Evolutionary conservation across 768 basidiomycete genomes (phyloP).

Genomic region (Ramaria rubella): DNA sequence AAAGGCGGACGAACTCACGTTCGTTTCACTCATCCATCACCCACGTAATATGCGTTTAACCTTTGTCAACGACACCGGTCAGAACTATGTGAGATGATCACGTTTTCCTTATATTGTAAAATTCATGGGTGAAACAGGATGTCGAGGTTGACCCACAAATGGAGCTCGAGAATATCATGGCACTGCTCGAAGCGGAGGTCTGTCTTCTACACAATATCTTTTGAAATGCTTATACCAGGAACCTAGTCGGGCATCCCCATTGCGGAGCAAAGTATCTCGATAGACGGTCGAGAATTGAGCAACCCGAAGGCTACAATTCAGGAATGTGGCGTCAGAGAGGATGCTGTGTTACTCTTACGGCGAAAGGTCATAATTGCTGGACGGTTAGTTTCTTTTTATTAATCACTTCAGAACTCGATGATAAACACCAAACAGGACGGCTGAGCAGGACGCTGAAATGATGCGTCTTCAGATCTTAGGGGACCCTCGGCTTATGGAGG

Average conservation of each 20-base stretch:
- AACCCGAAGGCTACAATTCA: conserved; percentile 64
- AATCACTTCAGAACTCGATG: neutral
- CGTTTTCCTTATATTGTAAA: conserved; percentile 24
- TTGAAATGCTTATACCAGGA: neutral
- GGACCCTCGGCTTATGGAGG: conserved; percentile 70
- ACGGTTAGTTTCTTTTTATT: conserved; percentile 22
- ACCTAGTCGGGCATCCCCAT: conserved; percentile 67
- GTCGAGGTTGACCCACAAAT: conserved; percentile 87
- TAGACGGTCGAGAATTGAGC: conserved; percentile 58
- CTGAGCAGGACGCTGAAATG: conserved; percentile 82
- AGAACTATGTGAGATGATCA: conserved; percentile 35
- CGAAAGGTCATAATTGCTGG: conserved; percentile 49
- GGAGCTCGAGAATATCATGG: conserved; percentile 90
- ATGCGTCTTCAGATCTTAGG: conserved; percentile 85
- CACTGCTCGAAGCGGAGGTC: conserved; percentile 92
- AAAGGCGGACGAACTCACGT: neutral
- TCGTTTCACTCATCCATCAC: neutral
- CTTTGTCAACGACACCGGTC: conserved; percentile 61
- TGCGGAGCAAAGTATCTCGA: conserved; percentile 65
- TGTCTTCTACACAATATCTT: conserved; percentile 22
- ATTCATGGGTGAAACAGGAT: conserved; percentile 23
- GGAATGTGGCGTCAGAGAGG: conserved; percentile 54
- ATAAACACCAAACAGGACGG: conserved; percentile 35
- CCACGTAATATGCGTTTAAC: conserved; percentile 55
- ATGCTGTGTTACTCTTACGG: conserved; percentile 62